phyloP scores from a whole-genome alignment of 179 eudicot genomes.

The Drosera spatulata region DNA sequence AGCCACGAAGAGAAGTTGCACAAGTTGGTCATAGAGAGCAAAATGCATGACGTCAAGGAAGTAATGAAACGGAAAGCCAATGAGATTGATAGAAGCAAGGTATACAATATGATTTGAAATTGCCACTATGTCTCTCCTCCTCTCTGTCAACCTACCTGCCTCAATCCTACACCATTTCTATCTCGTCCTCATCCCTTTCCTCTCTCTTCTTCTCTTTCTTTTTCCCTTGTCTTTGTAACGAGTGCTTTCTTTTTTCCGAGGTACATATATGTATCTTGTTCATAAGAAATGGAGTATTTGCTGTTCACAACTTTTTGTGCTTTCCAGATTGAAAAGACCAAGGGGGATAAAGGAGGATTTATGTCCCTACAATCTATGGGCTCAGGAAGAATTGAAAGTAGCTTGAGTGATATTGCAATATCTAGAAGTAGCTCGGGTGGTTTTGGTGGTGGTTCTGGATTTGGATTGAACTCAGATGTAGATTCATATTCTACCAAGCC shows the following conservation, averaged over 20 bases:
- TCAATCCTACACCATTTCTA: too few species aligned
- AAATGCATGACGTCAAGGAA: constrained; percentile 93
- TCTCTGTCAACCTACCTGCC: too few species aligned
- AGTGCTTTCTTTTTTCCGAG: background rate
- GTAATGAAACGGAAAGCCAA: constrained; percentile 92
- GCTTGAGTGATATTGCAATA: constrained; percentile 44
- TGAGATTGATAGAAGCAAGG: constrained; percentile 97
- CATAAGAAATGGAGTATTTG: too few species aligned
- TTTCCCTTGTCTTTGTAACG: background rate
- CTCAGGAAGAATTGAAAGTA: constrained; percentile 58
- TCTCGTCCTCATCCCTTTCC: too few species aligned
- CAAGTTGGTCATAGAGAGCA: constrained; percentile 84
- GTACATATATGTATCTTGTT: background rate
- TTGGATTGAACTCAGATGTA: constrained; percentile 46
- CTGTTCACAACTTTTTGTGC: background rate
- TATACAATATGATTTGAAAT: constrained; percentile 5
- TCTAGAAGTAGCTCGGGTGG: constrained; percentile 18
- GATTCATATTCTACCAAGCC: constrained; percentile 65
- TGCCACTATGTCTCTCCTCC: background rate
- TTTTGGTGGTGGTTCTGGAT: constrained; percentile 52
- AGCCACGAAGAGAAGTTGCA: constrained; percentile 97
- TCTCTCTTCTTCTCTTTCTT: background rate
- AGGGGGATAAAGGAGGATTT: constrained; percentile 63
- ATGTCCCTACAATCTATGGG: constrained; percentile 65
- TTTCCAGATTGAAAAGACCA: constrained; percentile 64